phyloP scores from a whole-genome alignment of 805 yeast genomes.

The Yarrowia keelungensis region DNA sequence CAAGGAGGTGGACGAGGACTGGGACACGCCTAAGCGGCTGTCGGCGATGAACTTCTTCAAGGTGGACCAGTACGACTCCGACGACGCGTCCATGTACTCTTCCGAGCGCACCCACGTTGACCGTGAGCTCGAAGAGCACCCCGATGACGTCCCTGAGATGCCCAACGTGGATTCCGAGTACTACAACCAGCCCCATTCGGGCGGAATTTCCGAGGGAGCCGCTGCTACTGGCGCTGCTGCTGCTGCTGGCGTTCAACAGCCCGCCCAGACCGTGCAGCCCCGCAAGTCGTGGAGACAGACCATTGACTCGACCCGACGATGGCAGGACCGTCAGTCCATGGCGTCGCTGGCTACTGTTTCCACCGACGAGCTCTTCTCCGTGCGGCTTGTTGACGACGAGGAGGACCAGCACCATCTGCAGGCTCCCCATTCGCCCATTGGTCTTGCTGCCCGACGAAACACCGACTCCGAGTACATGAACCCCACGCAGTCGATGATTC shows the following conservation, averaged over 20 bases:
- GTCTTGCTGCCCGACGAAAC: constrained; percentile 31
- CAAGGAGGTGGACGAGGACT: constrained; percentile 43
- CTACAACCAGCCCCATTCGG: constrained; percentile 22
- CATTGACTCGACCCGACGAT: constrained; percentile 49
- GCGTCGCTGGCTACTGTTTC: constrained; percentile 83
- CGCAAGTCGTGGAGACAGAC: constrained; percentile 68
- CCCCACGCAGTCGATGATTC: constrained; percentile 44
- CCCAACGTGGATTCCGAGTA: constrained; percentile 28
- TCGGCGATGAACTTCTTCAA: constrained; percentile 50
- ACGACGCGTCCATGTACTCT: constrained; percentile 27
- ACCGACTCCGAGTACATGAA: constrained; percentile 44
- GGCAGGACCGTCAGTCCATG: constrained; percentile 67
- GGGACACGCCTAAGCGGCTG: constrained; percentile 51
- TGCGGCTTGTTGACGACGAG: constrained; percentile 66
- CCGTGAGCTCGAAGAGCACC: constrained; percentile 16
- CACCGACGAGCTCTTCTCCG: constrained; percentile 81
- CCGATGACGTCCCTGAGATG: constrained; percentile 9
- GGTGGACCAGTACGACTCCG: constrained; percentile 45
- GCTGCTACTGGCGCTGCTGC: constrained; percentile 40
- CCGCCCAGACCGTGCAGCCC: constrained; percentile 46
- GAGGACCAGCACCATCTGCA: constrained; percentile 12
- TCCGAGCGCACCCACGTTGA: constrained; percentile 37
- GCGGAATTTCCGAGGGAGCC: constrained; percentile 10
- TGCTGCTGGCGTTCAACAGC: constrained; percentile 39
- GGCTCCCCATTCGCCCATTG: constrained; percentile 19